Evolutionary conservation across 495 filamentous ascomycete species (phyloP).

Genomic region (Penicillium pulvis): DNA sequence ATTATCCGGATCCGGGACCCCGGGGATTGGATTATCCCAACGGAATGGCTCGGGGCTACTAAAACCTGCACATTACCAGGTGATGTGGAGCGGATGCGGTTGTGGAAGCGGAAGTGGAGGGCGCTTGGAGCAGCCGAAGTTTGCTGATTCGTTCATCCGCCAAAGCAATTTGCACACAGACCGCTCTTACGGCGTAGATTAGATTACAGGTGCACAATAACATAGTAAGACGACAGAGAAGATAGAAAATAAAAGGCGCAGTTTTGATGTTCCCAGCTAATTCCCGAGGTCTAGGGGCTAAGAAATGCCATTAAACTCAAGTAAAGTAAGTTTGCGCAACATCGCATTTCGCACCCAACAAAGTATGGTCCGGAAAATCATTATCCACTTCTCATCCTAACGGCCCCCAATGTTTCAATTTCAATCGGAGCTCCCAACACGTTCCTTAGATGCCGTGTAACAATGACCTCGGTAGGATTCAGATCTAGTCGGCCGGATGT

Average conservation of each 20-base stretch:
- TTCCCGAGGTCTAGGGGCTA: no score
- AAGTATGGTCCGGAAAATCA: conserved; percentile 3
- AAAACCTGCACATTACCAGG: conserved; percentile 1
- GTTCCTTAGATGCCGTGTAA: no score
- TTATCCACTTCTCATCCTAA: conserved; percentile 11
- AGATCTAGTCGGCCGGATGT: conserved; percentile 19
- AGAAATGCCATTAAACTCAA: neutral
- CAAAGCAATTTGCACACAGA: neutral
- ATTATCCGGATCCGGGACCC: neutral
- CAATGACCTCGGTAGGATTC: conserved; percentile 12
- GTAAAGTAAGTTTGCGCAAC: neutral
- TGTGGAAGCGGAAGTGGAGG: neutral
- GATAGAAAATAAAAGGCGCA: neutral
- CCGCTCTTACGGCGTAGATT: neutral
- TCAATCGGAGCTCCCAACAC: neutral
- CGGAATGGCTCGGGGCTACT: neutral
- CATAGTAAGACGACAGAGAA: no score
- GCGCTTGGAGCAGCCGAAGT: conserved; percentile 7
- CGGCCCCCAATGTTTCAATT: neutral
- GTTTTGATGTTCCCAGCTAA: no score
- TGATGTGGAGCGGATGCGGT: conserved; percentile 13
- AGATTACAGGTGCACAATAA: no score
- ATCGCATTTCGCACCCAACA: conserved; percentile 8
- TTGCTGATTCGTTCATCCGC: neutral
- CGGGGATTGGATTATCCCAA: neutral